Evolutionary conservation across 2,329 filamentous ascomycete genomes (phyloP).

Genomic region (Hirsutella rhossiliensis): DNA sequence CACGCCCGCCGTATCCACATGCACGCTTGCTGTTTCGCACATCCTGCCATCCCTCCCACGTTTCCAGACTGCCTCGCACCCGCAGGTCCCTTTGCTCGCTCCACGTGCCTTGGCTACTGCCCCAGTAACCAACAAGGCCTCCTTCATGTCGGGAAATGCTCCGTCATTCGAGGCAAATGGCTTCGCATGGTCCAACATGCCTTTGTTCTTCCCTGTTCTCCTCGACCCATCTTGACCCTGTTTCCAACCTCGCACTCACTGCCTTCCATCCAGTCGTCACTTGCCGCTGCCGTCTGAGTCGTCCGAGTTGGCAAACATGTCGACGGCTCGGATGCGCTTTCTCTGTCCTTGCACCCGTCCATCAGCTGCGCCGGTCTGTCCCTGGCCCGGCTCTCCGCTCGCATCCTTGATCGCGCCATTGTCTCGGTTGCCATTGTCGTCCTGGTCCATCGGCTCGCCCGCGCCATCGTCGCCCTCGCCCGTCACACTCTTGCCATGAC

Average conservation of each 20-base stretch:
- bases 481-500: background rate
- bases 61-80: too few species aligned
- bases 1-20: background rate
- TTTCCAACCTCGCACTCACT: background rate
- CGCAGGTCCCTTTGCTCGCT: too few species aligned
- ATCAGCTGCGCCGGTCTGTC: background rate
- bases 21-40: too few species aligned
- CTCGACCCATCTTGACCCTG: too few species aligned
- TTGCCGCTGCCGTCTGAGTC: constrained; percentile 14
- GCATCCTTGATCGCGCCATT: background rate
- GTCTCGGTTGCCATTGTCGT: background rate
- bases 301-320: constrained; percentile 80
- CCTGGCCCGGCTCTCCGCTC: background rate
- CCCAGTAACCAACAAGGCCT: too few species aligned
- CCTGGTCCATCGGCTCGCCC: constrained; percentile 9
- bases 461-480: constrained; percentile 27
- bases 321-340: constrained; percentile 62
- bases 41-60: too few species aligned
- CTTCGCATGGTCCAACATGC: too few species aligned
- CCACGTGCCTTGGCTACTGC: too few species aligned
- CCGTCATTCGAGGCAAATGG: too few species aligned
- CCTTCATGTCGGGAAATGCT: too few species aligned
- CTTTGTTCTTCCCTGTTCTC: too few species aligned
- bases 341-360: constrained; percentile 21
- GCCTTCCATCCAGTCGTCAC: background rate